phyloP scores from a whole-genome alignment of 371 early-diverging fungal species.

The Rhizopus arrhizus region DNA sequence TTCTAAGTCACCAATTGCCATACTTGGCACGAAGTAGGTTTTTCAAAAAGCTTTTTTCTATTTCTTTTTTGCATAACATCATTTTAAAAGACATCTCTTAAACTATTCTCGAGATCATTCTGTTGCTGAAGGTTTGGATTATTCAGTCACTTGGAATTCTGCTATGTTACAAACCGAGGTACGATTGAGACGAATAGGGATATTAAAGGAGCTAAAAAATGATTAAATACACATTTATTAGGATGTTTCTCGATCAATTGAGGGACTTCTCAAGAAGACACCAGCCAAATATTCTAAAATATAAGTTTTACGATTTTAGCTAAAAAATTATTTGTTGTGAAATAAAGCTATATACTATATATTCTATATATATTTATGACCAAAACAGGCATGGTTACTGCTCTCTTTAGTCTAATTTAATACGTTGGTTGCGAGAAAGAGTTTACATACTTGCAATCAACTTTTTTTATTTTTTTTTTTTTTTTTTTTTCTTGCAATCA shows the following conservation, averaged over 20 bases:
- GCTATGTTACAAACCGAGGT: conserved; percentile 79
- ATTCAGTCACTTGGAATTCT: conserved; percentile 88
- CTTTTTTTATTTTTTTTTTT: too few relatives aligned
- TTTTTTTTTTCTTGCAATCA: too few relatives aligned
- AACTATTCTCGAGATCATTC: conserved; percentile 91
- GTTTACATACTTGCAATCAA: too few relatives aligned
- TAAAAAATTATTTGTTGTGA: too few relatives aligned
- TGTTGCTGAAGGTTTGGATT: conserved; percentile 85
- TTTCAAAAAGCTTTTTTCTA: neutral
- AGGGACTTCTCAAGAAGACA: conserved; percentile 61
- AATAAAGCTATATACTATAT: too few relatives aligned
- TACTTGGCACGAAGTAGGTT: conserved; percentile 81
- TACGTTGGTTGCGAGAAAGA: too few relatives aligned
- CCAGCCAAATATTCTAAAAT: conserved; percentile 65
- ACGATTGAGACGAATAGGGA: neutral
- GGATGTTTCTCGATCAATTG: conserved; percentile 63
- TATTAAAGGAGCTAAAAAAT: neutral
- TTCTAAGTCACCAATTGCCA: conserved; percentile 88
- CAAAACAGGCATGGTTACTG: too few relatives aligned
- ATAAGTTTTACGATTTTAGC: conserved; percentile 1
- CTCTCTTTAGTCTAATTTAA: too few relatives aligned
- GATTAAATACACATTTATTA: conserved; percentile 8
- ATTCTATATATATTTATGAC: too few relatives aligned
- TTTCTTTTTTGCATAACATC: neutral
- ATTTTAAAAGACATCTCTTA: conserved; percentile 61